Percentiles rank a stretch among this genome's conserved stretches.
Evolutionary conservation across 1,139 yeast species (phyloP).

Genomic region (Pichia sp.): DNA sequence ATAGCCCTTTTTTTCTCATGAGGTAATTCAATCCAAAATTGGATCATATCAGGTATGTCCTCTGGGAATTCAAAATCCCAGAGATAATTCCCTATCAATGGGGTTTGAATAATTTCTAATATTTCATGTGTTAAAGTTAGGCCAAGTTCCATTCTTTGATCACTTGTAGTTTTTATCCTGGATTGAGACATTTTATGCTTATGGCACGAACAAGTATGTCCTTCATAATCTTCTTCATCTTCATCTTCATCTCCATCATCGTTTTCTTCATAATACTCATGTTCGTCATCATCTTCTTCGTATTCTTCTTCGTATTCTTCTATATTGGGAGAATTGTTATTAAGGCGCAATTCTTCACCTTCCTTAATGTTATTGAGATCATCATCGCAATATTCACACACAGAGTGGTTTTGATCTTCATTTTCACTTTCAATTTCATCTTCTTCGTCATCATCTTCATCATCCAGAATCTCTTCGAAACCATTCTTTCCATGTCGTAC

Average conservation of each 20-base stretch:
- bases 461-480: conserved; percentile 11
- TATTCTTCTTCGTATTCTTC: conserved; percentile 22
- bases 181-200: background rate
- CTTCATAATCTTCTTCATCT: conserved; percentile 18
- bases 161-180: background rate
- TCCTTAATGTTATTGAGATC: conserved; percentile 1
- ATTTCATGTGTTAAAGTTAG: background rate
- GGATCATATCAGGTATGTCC: conserved; percentile 51
- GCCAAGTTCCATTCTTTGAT: background rate
- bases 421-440: conserved; percentile 18
- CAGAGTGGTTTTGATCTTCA: conserved; percentile 16
- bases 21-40: conserved; percentile 67
- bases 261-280: conserved; percentile 13
- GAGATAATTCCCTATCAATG: conserved; percentile 26
- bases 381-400: conserved; percentile 14
- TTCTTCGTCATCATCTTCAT: conserved; percentile 15
- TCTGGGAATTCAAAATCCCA: conserved; percentile 55
- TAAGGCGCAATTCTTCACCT: background rate
- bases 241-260: conserved; percentile 19
- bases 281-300: conserved; percentile 19
- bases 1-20: conserved; percentile 57
- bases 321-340: no score
- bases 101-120: conserved; percentile 9
- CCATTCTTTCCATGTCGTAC: background rate
- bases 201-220: conserved; percentile 8